Percentiles rank a stretch among this genome's conserved stretches.
These are phyloP conservation scores for Cyberlindnera maritima DNA, from an alignment of 805 yeast genomes.

Conservation along the genomic window DNA sequence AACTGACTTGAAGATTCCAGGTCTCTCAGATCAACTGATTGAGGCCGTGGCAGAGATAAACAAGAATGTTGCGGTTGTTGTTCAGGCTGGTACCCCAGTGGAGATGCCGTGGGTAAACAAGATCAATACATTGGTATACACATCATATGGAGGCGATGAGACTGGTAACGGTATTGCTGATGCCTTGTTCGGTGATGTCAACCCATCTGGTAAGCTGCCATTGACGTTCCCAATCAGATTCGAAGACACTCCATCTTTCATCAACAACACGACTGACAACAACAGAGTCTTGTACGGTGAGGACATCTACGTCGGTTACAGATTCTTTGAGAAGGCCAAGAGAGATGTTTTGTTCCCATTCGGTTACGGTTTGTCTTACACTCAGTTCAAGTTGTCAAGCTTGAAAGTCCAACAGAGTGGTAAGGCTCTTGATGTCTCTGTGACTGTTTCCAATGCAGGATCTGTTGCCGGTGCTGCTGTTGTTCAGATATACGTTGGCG, in stretches of 20 bases:
- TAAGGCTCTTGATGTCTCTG: slow-evolving; percentile 29
- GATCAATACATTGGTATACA: slow-evolving; percentile 45
- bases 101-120: slow-evolving; percentile 50
- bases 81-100: slow-evolving; percentile 62
- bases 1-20: slow-evolving; percentile 48
- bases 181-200: slow-evolving; percentile 49
- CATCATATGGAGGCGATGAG: slow-evolving; percentile 59
- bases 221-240: slow-evolving; percentile 50
- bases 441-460: slow-evolving; percentile 47
- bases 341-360: slow-evolving; percentile 51
- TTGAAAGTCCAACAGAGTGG: slow-evolving; percentile 31
- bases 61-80: slow-evolving; percentile 49
- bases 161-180: slow-evolving; percentile 59
- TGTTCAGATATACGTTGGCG: slow-evolving; percentile 50
- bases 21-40: slow-evolving; percentile 43
- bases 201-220: slow-evolving; percentile 60
- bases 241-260: slow-evolving; percentile 55
- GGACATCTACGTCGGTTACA: slow-evolving; percentile 60
- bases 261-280: slow-evolving; percentile 47
- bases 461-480: slow-evolving; percentile 47
- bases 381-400: slow-evolving; percentile 41
- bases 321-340: slow-evolving; percentile 52
- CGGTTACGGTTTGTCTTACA: slow-evolving; percentile 63
- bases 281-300: slow-evolving; percentile 62
- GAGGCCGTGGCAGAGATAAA: slow-evolving; percentile 44